Percentiles rank a stretch among this genome's conserved stretches.
Conservation (phyloP, 2,329 filamentous ascomycete species). For the Talaromyces rugulosus region DNA sequence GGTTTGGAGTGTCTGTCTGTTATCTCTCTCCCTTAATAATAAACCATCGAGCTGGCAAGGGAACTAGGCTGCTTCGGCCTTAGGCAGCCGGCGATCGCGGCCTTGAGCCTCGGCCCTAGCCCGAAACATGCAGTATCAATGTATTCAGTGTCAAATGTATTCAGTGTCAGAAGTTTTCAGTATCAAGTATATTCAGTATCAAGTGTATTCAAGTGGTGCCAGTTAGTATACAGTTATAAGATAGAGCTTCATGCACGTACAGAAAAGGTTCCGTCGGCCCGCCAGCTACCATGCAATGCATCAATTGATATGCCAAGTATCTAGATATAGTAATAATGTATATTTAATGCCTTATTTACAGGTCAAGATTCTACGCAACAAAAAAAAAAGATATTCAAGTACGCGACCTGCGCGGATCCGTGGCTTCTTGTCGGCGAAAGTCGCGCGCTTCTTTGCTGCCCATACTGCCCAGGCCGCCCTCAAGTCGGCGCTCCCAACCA, state of each 20-base stretch:
- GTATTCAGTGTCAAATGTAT: neutral
- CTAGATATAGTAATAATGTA: neutral
- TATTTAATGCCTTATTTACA: neutral
- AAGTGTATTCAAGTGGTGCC: too few relatives aligned
- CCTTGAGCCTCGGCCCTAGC: neutral
- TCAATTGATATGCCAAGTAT: neutral
- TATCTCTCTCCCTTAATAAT: neutral
- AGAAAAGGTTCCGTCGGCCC: neutral
- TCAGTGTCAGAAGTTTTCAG: too few relatives aligned
- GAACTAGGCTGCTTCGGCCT: neutral
- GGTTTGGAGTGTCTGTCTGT: neutral
- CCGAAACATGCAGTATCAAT: neutral
- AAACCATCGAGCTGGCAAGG: neutral
- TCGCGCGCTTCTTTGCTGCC: conserved; percentile 90
- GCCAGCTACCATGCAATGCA: neutral
- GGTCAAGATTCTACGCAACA: neutral
- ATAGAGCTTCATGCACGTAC: too few relatives aligned
- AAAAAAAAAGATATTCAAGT: conserved; percentile 21
- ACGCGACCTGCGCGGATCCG: conserved; percentile 71
- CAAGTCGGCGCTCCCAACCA: conserved; percentile 60
- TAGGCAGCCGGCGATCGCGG: neutral
- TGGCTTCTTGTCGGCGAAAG: conserved; percentile 73
- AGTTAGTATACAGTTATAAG: too few relatives aligned
- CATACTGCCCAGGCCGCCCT: conserved; percentile 83
- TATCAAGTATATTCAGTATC: neutral